These are phyloP conservation scores for Irineochytrium annulatum DNA, from an alignment of 192 early-diverging fungal genomes.

Conservation along the genomic window DNA sequence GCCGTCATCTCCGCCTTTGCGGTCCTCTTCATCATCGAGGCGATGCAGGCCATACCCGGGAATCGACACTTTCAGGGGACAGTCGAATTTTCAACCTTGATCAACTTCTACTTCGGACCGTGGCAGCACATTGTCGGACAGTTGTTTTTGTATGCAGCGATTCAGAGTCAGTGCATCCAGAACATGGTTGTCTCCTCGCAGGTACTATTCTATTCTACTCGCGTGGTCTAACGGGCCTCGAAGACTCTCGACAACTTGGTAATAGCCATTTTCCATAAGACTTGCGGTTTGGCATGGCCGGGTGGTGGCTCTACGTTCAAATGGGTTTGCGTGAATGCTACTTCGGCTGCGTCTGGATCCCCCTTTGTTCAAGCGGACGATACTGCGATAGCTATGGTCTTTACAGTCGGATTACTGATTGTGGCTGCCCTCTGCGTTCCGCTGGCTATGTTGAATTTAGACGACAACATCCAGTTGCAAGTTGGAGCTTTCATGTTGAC, in stretches of 20 bases:
- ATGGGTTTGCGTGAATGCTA: constrained; percentile 28
- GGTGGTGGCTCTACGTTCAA: constrained; percentile 9
- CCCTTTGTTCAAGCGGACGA: too few species aligned
- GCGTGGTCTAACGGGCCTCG: not conserved
- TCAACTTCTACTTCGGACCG: constrained; percentile 56
- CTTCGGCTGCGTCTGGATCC: constrained; percentile 6
- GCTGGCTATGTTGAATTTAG: constrained; percentile 44
- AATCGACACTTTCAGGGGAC: constrained; percentile 33
- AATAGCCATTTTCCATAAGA: constrained; percentile 47
- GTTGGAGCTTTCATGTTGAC: constrained; percentile 46
- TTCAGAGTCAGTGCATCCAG: constrained; percentile 45
- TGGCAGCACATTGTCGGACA: constrained; percentile 41
- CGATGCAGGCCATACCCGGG: constrained; percentile 57
- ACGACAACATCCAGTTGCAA: constrained; percentile 54
- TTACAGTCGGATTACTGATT: constrained; percentile 3
- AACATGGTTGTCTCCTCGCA: constrained; percentile 48
- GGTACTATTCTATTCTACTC: constrained; percentile 5
- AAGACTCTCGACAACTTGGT: constrained; percentile 51
- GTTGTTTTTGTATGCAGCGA: constrained; percentile 46
- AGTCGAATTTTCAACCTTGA: constrained; percentile 51
- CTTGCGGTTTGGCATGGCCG: constrained; percentile 39
- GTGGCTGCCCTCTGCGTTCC: constrained; percentile 41
- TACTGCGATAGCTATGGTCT: not conserved
- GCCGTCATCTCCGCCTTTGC: constrained; percentile 42
- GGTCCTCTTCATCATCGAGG: constrained; percentile 52